Percentiles rank a stretch among this genome's conserved stretches.
Conservation (phyloP, 768 basidiomycete genomes). For the Atractiella rhizophila region DNA sequence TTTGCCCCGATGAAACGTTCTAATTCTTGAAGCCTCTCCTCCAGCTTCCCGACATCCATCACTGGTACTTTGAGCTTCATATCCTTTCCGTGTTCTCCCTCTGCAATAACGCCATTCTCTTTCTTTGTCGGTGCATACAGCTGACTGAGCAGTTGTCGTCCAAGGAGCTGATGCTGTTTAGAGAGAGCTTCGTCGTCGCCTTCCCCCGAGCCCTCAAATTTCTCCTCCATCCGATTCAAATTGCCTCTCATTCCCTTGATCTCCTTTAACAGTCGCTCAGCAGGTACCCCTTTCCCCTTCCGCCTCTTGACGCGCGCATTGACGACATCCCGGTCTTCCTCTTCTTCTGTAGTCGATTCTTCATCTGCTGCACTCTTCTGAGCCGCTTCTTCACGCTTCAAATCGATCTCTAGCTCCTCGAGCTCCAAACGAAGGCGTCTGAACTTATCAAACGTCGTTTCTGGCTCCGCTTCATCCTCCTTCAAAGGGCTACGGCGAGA, state of each 20-base stretch:
- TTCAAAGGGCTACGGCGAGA: not conserved
- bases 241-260: conserved; percentile 12
- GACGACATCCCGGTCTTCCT: conserved; percentile 34
- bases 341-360: conserved; percentile 41
- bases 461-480: not conserved
- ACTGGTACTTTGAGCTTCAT: conserved; percentile 19
- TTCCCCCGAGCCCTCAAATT: conserved; percentile 1
- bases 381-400: conserved; percentile 20
- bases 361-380: conserved; percentile 33
- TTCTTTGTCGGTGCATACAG: conserved; percentile 7
- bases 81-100: not conserved
- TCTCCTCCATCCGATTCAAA: conserved; percentile 5
- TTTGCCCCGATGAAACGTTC: conserved; percentile 63
- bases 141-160: conserved; percentile 9
- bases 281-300: not conserved
- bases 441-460: conserved; percentile 39
- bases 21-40: conserved; percentile 55
- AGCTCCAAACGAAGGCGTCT: conserved; percentile 54
- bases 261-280: conserved; percentile 11
- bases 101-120: not conserved
- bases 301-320: not conserved
- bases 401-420: conserved; percentile 47
- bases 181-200: conserved; percentile 5
- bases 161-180: conserved; percentile 9
- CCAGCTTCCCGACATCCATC: conserved; percentile 42